Evolutionary conservation across 2,329 filamentous ascomycete genomes (phyloP).

Genomic region (Parasarocladium wereldwijsianum): DNA sequence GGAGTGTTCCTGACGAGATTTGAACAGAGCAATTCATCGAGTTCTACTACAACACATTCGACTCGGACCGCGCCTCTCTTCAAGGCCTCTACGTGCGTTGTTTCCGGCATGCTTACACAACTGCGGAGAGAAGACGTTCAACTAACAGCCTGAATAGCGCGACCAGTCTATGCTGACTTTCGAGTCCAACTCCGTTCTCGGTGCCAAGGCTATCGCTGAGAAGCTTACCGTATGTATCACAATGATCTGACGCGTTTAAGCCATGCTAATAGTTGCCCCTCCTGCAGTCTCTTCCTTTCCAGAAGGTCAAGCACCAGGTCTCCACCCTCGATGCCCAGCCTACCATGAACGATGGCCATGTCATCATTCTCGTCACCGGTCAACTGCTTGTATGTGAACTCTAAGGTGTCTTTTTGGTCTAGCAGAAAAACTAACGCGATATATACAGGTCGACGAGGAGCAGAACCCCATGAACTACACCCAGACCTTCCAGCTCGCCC

Average conservation of each 20-base stretch:
- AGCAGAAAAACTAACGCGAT: constrained; percentile 4
- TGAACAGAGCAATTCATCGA: constrained; percentile 69
- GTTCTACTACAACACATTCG: constrained; percentile 87
- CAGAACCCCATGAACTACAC: constrained; percentile 80
- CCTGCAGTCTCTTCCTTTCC: constrained; percentile 58
- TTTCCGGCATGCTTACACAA: constrained; percentile 2
- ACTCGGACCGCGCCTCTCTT: constrained; percentile 51
- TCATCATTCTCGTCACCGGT: constrained; percentile 81
- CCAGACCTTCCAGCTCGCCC: constrained; percentile 74
- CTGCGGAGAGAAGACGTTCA: background rate
- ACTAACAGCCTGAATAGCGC: constrained; percentile 35
- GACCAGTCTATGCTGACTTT: constrained; percentile 88
- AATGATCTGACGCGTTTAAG: background rate
- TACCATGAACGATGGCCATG: constrained; percentile 44
- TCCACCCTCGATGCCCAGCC: constrained; percentile 75
- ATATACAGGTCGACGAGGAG: constrained; percentile 69
- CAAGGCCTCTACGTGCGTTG: constrained; percentile 66
- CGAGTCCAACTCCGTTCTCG: constrained; percentile 55
- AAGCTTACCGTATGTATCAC: constrained; percentile 58
- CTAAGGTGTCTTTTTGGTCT: too few species aligned
- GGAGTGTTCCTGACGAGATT: background rate
- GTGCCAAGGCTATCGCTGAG: constrained; percentile 52
- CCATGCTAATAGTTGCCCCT: constrained; percentile 2
- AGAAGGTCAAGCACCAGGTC: constrained; percentile 66
- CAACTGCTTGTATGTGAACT: constrained; percentile 54